phyloP scores from a whole-genome alignment of 305 asterid species.

The Plantago coronopus region DNA sequence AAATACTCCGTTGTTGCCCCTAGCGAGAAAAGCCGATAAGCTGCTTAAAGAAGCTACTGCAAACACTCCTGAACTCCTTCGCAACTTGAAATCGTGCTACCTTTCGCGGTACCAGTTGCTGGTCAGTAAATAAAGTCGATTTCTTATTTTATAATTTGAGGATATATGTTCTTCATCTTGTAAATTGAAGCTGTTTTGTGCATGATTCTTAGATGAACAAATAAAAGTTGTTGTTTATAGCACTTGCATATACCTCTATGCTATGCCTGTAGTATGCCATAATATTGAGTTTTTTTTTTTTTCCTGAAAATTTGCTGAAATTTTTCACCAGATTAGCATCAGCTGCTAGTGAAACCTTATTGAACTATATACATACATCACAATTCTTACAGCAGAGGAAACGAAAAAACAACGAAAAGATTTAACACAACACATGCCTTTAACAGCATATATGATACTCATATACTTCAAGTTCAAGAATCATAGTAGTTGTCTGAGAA shows the following conservation, averaged over 20 bases:
- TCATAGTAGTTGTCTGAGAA: conserved; percentile 46
- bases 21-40: neutral
- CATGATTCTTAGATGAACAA: neutral
- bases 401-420: neutral
- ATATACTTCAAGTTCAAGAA: conserved; percentile 25
- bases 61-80: neutral
- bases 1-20: neutral
- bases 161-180: neutral
- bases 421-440: conserved; percentile 3
- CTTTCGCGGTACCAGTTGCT: neutral
- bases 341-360: neutral
- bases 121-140: conserved; percentile 8
- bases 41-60: neutral
- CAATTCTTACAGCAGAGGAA: conserved; percentile 19
- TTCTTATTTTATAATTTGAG: neutral
- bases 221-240: neutral
- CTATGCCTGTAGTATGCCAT: neutral
- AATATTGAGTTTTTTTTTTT: neutral
- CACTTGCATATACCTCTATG: neutral
- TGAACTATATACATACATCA: conserved; percentile 8
- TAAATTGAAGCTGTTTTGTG: neutral
- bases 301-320: neutral
- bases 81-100: neutral
- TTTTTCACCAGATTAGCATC: too few relatives aligned
- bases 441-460: conserved; percentile 1